Percentiles rank a stretch among this genome's conserved stretches.
phyloP scores from a whole-genome alignment of 2,329 filamentous ascomycete genomes.

The Ophiosphaerella herpotricha region DNA sequence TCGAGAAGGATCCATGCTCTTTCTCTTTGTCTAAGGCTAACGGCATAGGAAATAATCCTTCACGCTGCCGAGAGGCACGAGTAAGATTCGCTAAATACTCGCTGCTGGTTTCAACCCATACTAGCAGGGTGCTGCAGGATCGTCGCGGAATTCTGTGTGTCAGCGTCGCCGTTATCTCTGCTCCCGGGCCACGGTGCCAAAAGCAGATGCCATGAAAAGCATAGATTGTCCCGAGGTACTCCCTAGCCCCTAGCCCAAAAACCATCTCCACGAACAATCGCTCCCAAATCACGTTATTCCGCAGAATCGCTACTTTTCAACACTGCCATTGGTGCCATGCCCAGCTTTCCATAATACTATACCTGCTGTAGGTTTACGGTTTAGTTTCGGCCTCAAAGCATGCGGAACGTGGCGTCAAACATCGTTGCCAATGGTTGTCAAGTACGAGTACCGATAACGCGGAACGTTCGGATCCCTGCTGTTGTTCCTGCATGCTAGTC shows the following conservation, averaged over 20 bases:
- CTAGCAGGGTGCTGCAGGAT: background rate
- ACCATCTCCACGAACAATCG: background rate
- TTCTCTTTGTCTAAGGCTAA: too few relatives aligned
- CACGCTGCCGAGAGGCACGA: too few relatives aligned
- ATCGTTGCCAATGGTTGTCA: constrained; percentile 1
- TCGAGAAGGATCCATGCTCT: too few relatives aligned
- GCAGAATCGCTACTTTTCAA: too few relatives aligned
- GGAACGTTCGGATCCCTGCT: constrained; percentile 13
- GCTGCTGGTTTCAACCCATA: background rate
- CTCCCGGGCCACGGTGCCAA: constrained; percentile 6
- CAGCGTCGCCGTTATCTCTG: constrained; percentile 22
- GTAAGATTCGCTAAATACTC: background rate
- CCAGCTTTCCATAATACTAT: too few relatives aligned
- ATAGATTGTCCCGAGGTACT: constrained; percentile 2
- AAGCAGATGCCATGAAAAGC: constrained; percentile 5
- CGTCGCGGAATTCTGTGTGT: constrained; percentile 20
- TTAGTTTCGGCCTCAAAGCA: background rate
- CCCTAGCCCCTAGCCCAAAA: background rate
- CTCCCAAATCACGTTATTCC: too few relatives aligned
- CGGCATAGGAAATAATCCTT: too few relatives aligned
- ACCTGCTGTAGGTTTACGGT: too few relatives aligned
- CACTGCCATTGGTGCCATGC: too few relatives aligned
- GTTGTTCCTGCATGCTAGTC: constrained; percentile 13
- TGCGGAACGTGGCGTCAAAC: constrained; percentile 6
- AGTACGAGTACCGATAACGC: constrained; percentile 11